These are phyloP conservation scores for Colletotrichum cordylinicola DNA, from an alignment of 2,329 filamentous ascomycete species.

Conservation along the genomic window DNA sequence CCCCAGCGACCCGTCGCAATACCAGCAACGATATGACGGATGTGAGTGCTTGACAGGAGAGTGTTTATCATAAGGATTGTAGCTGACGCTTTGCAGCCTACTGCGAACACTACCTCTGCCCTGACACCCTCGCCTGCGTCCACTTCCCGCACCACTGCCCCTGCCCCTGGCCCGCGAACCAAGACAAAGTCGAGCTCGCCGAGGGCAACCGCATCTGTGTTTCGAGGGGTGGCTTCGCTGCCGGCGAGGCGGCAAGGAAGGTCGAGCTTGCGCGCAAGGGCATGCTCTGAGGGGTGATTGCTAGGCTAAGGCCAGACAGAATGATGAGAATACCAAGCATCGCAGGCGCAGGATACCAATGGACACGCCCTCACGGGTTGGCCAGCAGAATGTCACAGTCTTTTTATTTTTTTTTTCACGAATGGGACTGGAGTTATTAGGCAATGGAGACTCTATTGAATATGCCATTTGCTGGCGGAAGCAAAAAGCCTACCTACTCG, in stretches of 20 bases:
- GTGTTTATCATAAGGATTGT: neutral
- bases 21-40: slow-evolving; percentile 72
- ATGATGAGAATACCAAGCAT: neutral
- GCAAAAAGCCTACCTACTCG: slow-evolving; percentile 19
- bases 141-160: slow-evolving; percentile 97
- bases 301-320: too few relatives aligned
- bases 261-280: slow-evolving; percentile 83
- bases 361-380: neutral
- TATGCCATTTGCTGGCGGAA: slow-evolving; percentile 12
- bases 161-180: slow-evolving; percentile 78
- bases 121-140: slow-evolving; percentile 92
- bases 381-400: neutral
- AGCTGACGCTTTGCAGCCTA: slow-evolving; percentile 57
- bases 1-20: slow-evolving; percentile 82
- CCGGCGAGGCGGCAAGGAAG: slow-evolving; percentile 75
- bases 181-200: slow-evolving; percentile 78
- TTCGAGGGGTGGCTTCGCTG: slow-evolving; percentile 76
- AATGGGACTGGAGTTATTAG: neutral
- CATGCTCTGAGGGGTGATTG: slow-evolving; percentile 56
- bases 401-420: neutral
- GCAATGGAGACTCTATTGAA: slow-evolving; percentile 17
- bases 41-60: slow-evolving; percentile 51
- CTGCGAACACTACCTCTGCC: slow-evolving; percentile 94
- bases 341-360: slow-evolving; percentile 1
- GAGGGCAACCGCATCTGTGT: slow-evolving; percentile 78